Base-by-base conservation (phyloP, 2,329 filamentous ascomycete genomes). In the Ophidiomyces ophidiicola region DNA sequence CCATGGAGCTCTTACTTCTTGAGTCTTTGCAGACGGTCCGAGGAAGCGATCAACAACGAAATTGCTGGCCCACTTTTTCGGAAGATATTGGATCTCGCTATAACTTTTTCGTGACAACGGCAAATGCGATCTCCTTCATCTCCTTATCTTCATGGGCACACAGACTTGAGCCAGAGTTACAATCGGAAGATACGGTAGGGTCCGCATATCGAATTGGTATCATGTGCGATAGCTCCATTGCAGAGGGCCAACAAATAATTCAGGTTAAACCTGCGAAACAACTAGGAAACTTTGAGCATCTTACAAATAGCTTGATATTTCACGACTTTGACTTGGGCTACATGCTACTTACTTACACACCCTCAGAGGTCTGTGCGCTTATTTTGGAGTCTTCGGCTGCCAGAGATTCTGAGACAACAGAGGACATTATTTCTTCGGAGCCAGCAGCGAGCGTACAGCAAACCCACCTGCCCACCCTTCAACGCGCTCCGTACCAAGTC, bases 261-360 rank as follows among this genome's bases (percentile, higher is more conserved):
- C 50, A 46, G 37, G 17, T 43, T 11, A 45, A 51, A 28, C 41
- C 46, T 43, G 44, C 38, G 38, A 31, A 49, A 44, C 5, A 50
- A 50, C 17, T 25, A 4, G 7, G n/a, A 6, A 14, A 17, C 23
- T 15, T 11, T 20, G 42, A 60, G 46, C 55, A 63, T 60, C 48
- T 66, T 18, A 67, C 68, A 4, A 57, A 65, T 14, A 66, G 62
- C 37, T 58, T 75, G n/a, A 62, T 72, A 17, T 62, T 78, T 24
- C 62, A 71, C 34, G 70, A 76, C 45, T 66, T 67, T 7, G 70
- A 72, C 43, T 52, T 76, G 20, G 74, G 74, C 6, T 74, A 76
- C 48, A 58, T 78, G 19, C 53, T 79, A 31, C 59, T 75, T 25
- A 72, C 68, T 17, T 62, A 60, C 18, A 59, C 61, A 23, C 59